These are phyloP conservation scores for Holtermannia corniformis DNA, from an alignment of 768 basidiomycete species.

Conservation along the genomic window DNA sequence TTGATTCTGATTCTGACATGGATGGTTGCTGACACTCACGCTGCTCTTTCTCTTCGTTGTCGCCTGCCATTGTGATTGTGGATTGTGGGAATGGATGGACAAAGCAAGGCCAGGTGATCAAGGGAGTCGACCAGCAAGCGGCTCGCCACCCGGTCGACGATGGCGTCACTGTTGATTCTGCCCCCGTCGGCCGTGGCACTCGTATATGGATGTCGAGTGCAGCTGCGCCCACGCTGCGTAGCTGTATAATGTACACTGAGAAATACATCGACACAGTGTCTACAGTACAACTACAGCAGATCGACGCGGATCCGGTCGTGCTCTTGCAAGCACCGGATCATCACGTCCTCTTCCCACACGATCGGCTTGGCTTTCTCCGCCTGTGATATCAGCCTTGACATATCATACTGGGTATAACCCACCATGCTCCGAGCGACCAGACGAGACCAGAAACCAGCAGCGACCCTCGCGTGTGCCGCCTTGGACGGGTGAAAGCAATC, in stretches of 20 bases:
- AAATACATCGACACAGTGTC: no score
- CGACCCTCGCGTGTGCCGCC: constrained; percentile 26
- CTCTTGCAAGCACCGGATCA: constrained; percentile 28
- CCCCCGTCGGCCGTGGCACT: no score
- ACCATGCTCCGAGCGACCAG: constrained; percentile 21
- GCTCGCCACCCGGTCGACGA: neutral
- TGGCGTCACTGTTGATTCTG: no score
- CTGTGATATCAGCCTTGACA: neutral
- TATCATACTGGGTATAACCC: constrained; percentile 1
- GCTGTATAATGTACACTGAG: no score
- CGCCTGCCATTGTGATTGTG: neutral
- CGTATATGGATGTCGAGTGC: no score
- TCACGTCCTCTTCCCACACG: constrained; percentile 24
- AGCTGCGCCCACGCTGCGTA: no score
- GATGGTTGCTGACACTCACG: neutral
- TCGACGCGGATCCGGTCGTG: constrained; percentile 27
- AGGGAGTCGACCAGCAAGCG: neutral
- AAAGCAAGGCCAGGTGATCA: no score
- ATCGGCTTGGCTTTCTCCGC: constrained; percentile 23
- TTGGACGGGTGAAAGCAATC: constrained; percentile 38
- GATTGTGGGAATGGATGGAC: neutral
- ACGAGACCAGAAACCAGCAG: constrained; percentile 37
- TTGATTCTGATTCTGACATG: no score
- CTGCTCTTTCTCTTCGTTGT: neutral
- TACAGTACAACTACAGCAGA: no score